Conservation (phyloP, 768 basidiomycete genomes). For the Sporobolomyces phaffii region DNA sequence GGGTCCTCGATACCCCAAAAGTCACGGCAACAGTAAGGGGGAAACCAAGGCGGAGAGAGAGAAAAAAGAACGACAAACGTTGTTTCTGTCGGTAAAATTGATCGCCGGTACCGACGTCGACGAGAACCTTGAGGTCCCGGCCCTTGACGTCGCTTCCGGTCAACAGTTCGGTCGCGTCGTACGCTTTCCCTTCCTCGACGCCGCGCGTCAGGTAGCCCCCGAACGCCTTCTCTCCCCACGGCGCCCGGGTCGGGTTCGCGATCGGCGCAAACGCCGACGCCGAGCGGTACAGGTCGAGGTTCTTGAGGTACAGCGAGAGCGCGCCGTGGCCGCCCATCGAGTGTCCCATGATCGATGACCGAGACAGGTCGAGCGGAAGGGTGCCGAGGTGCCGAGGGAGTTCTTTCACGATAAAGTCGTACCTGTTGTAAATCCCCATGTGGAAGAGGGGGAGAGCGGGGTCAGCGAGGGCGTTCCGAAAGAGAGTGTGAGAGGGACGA, state of each 20-base stretch:
- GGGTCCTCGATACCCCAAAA: constrained; percentile 35
- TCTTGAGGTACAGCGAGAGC: constrained; percentile 76
- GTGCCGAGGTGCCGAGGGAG: constrained; percentile 71
- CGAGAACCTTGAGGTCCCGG: constrained; percentile 63
- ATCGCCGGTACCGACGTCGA: constrained; percentile 56
- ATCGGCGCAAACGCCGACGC: constrained; percentile 84
- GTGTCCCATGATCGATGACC: constrained; percentile 88
- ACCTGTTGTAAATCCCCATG: constrained; percentile 64
- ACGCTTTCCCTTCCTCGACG: constrained; percentile 65
- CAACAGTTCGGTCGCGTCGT: constrained; percentile 84
- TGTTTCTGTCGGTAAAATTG: constrained; percentile 79
- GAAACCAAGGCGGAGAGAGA: neutral
- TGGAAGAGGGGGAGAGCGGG: too few species aligned
- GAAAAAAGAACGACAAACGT: constrained; percentile 50
- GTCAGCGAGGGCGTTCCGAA: too few species aligned
- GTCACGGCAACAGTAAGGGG: neutral
- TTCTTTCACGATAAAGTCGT: constrained; percentile 73
- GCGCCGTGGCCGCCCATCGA: constrained; percentile 98
- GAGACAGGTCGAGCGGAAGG: constrained; percentile 71
- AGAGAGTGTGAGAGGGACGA: constrained; percentile 33
- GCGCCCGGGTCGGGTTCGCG: constrained; percentile 68
- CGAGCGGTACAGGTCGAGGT: constrained; percentile 62
- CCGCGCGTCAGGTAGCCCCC: constrained; percentile 72
- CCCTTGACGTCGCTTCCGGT: constrained; percentile 51
- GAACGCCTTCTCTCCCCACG: constrained; percentile 93